Evolutionary conservation across 441 rosid genomes (phyloP), one percentile per base, ranked within the genome.

Genomic region (Corymbia calophylla): DNA sequence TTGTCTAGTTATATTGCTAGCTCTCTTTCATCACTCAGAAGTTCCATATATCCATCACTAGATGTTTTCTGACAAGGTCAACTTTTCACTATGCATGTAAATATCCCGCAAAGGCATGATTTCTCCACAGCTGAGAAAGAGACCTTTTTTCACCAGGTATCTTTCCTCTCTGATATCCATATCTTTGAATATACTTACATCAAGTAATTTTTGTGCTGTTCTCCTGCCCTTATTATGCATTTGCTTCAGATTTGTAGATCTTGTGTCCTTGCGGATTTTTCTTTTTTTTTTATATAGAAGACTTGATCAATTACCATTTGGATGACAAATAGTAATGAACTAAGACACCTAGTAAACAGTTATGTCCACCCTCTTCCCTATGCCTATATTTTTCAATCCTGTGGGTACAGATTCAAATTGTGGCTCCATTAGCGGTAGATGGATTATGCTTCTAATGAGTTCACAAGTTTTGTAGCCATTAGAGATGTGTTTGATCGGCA

Each of bases 91-190:
- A 80, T 44, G 53, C 85, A 80, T 47, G 85, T 23, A 47, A 80
- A 80, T 80, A 47, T 81, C 44, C 58, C 89, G 88, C 93, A 89
- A 89, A 98, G 99, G 99, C 95, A 95, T 92, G 99, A 98, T 89
- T 96, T 97, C 93, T 91, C 97, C 77, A 93, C 94, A 91, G 94
- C 94, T 70, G 99, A 97, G 93, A 97, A 96, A 94, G 98, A 97
- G 92, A 93, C 94, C 53, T 94, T 98, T 91, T 95, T 98, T 93
- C 92, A 90, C 92, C 99, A 97, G 99, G 99, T 96, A 93, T 89
- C 88, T 70, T 77, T 88, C 55, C 35, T 86, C 88, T 86, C 21
- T 86, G 21, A 29, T 44, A 55, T 35, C 51, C 51, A n/a, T 86
- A 53, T 29, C 29, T 55, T 86, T 86, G 4, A 53, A 55, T 32